Conservation (phyloP, 1,284 basidiomycete species). For the Mycena sp. region DNA sequence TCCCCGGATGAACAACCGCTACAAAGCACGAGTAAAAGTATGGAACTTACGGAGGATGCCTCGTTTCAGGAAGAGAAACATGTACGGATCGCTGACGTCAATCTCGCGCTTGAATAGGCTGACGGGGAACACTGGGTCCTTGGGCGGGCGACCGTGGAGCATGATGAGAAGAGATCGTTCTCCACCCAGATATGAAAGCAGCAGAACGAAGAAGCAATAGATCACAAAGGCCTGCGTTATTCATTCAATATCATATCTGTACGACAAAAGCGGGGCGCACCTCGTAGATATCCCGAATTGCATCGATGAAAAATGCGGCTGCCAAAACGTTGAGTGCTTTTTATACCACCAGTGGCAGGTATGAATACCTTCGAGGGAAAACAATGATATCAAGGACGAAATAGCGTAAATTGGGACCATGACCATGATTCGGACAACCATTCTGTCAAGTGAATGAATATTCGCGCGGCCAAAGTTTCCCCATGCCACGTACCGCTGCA, state of each 20-base stretch:
- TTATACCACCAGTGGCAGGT: background rate
- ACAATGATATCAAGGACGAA: conserved; percentile 92
- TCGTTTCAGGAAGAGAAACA: conserved; percentile 92
- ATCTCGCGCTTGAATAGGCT: conserved; percentile 81
- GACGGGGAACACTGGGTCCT: conserved; percentile 87
- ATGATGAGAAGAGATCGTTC: conserved; percentile 93
- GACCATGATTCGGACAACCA: conserved; percentile 95
- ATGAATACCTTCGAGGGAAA: conserved; percentile 76
- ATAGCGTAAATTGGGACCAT: conserved; percentile 97
- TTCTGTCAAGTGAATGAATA: conserved; percentile 56
- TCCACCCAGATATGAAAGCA: conserved; percentile 90
- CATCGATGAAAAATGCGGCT: conserved; percentile 97
- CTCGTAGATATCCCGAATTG: conserved; percentile 96
- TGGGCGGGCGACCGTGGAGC: conserved; percentile 89
- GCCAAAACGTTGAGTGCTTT: background rate
- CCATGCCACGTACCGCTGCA: conserved; percentile 71
- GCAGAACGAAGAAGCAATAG: conserved; percentile 89
- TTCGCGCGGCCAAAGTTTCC: background rate
- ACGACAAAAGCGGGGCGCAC: conserved; percentile 51
- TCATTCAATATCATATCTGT: conserved; percentile 3
- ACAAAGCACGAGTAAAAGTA: background rate
- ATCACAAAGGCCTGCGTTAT: conserved; percentile 89
- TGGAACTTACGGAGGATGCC: conserved; percentile 89
- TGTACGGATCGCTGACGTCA: conserved; percentile 94
- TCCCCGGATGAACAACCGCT: conserved; percentile 5